Base-by-base conservation (phyloP, 1,284 basidiomycete genomes). In the Papiliotrema nemorosa region DNA sequence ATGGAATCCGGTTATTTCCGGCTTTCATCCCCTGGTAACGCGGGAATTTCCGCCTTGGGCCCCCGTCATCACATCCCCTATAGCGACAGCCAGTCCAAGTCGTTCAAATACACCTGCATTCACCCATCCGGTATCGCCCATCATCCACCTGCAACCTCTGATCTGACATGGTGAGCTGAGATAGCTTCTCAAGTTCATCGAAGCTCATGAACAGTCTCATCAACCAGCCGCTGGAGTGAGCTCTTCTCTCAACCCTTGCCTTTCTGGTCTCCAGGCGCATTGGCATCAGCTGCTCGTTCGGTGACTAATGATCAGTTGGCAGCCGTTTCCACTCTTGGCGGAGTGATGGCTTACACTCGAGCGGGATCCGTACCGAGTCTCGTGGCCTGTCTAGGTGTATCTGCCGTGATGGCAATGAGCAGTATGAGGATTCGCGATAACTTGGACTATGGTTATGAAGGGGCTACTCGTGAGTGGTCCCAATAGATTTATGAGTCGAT, bases 371-470 rank as follows among this genome's bases (percentile, higher is more conserved):
- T 63, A 12, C 63, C 69, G 3, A 60, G 64, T 1, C 57, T 71
- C 27, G 34, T 63, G 16, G 64, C 49, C 5, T 64, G 60, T 1
- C 50, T 68, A 20, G 62, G 55, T 4, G 58, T 69, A 18, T 65
- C 60, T 6, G 55, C 58, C n/a, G 31, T 53, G 18, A 67, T 69
- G 67, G 60, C 59, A 4, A 22, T 65, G 21, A 60, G 62, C 31
- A 48, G 52, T 18, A 64, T 71, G 63, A 43, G 67, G 18, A 67
- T 71, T 42, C 45, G 59, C n/a, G 69, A 71, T 52, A 53, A 56
- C 1, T 55, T 67, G 60, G 47, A 57, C 6, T 60, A 58, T 26
- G 69, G 69, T 1, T 43, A 54, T 21, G 66, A 67, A 44, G 58
- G 61, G 1, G 69, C 69, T 27, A 52, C 58, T 14, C 58, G 60